Conservation (phyloP, 257 asterid genomes). For the Nemophila menziesii region DNA sequence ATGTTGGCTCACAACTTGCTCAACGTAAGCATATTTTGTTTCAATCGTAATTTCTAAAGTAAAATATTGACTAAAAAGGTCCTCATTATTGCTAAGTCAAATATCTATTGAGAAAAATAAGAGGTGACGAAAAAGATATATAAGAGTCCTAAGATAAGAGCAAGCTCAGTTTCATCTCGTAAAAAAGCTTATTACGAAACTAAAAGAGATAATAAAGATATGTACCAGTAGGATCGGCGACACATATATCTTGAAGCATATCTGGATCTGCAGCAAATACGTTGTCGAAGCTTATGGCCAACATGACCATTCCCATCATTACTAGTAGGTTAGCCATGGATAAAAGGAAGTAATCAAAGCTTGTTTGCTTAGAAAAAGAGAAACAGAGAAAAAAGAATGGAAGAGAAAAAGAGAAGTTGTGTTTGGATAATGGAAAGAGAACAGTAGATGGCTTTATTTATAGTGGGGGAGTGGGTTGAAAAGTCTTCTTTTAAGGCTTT, state of each 20-base stretch:
- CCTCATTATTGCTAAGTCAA: not conserved
- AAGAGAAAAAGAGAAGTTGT: not conserved
- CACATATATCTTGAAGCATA: conserved; percentile 39
- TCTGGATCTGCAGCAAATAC: conserved; percentile 35
- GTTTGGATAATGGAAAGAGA: not conserved
- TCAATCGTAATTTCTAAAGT: no score
- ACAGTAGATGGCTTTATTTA: not conserved
- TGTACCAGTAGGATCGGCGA: conserved; percentile 41
- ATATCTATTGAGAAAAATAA: not conserved
- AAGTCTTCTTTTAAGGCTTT: no score
- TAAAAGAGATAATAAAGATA: not conserved
- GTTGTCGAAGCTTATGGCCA: conserved; percentile 9
- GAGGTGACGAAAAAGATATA: no score
- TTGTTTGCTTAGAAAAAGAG: not conserved
- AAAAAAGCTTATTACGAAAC: not conserved
- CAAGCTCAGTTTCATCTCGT: not conserved
- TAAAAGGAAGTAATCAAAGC: not conserved
- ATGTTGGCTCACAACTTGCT: not conserved
- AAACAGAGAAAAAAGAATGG: not conserved
- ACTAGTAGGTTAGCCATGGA: not conserved
- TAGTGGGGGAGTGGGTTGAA: not conserved
- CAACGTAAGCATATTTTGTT: not conserved
- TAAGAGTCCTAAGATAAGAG: not conserved
- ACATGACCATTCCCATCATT: conserved; percentile 7
- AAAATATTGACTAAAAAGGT: no score